Evolutionary conservation across 495 filamentous ascomycete genomes (phyloP), one percentile per base, ranked within the genome.

Genomic region (Aspergillus sclerotioniger): DNA sequence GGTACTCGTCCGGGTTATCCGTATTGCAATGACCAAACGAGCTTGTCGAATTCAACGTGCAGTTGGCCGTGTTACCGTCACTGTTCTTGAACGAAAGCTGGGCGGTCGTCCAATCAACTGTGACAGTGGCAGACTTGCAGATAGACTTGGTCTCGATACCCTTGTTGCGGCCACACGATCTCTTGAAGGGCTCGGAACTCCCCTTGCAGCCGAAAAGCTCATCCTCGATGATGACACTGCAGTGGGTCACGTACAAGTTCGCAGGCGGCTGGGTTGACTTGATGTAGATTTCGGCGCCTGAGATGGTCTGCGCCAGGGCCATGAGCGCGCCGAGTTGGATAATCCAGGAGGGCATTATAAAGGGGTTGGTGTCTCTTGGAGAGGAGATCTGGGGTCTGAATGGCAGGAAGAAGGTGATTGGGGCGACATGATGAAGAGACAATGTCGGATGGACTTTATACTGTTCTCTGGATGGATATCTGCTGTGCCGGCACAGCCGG

Each of bases 211-310:
- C 59, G 12, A 52, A 61, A 6, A 61, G 53, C 0, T 44, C 41
- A 21, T 61, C 53, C 1, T 61, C 53, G 53, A 61, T 9, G 59
- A 61, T 61, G 16, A 61, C 54, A 2, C 54, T 57, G 41, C 59
- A 61, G 53, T 61, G 59, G 25, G 49, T 33, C 28, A 57, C 54
- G 31, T 61, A 61, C 19, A 32, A 2, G 33, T 61, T 61, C 19
- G 59, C 59, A 0, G 59, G 53, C 1, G 59, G 59, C 8, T 61
- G 19, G 47, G 59, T 61, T 12, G 59, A 48, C 59, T 53, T 53
- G 59, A 61, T 53, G 25, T 57, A 46, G 39, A 61, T 39, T 21
- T 61, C 25, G 17, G 47, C 59, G 3, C 21, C 59, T 4, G 59
- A 53, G 49, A 61, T 53, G 41, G 54, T 57, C 54, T 61, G 59